phyloP scores from a whole-genome alignment of 352 stramenopile genomes.

The Globisporangium mamillatum region DNA sequence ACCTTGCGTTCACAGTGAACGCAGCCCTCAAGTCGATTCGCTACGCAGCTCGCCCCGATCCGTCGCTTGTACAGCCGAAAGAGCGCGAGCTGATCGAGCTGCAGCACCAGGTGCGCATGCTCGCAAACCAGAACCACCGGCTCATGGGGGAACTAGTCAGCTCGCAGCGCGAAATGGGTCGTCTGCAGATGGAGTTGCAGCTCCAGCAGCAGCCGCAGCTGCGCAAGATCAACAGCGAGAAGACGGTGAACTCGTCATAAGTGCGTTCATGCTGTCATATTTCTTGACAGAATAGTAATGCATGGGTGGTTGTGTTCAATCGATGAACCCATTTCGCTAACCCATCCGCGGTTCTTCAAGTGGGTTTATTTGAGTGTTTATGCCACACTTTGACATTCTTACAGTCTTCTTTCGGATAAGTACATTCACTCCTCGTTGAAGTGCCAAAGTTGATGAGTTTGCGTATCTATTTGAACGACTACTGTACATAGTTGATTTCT shows the following conservation, averaged over 20 bases:
- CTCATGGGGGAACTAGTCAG: slow-evolving; percentile 46
- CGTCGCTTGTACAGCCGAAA: slow-evolving; percentile 24
- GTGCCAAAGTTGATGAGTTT: background rate
- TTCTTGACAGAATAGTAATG: too few species aligned
- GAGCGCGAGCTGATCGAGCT: slow-evolving; percentile 41
- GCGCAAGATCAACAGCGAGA: slow-evolving; percentile 36
- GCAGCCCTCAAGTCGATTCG: slow-evolving; percentile 75
- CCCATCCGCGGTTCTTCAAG: background rate
- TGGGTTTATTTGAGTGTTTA: background rate
- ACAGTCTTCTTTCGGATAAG: background rate
- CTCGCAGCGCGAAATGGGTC: slow-evolving; percentile 52
- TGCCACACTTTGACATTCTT: background rate
- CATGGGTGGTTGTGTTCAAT: background rate
- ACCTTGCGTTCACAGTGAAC: slow-evolving; percentile 77
- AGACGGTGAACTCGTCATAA: background rate
- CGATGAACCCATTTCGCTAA: background rate
- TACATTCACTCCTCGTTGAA: background rate
- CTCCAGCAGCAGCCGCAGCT: slow-evolving; percentile 42
- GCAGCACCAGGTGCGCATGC: slow-evolving; percentile 58
- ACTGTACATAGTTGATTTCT: background rate
- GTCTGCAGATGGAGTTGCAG: slow-evolving; percentile 56
- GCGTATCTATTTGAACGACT: background rate
- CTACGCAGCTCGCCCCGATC: slow-evolving; percentile 30
- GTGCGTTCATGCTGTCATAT: background rate
- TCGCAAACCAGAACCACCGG: slow-evolving; percentile 61